Evolutionary conservation across 192 early-diverging fungal species (phyloP).

Genomic region (Linnemannia zychae): DNA sequence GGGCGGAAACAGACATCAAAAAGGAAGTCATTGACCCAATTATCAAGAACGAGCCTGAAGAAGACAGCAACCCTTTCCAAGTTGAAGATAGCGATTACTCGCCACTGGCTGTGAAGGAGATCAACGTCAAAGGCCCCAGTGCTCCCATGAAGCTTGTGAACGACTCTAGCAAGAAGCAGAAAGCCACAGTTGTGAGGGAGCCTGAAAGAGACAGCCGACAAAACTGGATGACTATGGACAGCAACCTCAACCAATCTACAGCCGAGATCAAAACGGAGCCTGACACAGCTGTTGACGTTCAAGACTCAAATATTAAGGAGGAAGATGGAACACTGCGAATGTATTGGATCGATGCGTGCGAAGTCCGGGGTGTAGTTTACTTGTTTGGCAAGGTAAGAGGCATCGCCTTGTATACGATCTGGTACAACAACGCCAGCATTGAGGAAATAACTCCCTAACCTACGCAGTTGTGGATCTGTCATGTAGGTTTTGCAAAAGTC

Average conservation of each 20-base stretch:
- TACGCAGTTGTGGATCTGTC: background rate
- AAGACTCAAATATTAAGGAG: slow-evolving; percentile 34
- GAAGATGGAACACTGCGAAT: slow-evolving; percentile 73
- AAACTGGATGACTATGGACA: slow-evolving; percentile 42
- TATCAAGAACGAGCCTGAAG: slow-evolving; percentile 27
- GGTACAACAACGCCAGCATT: background rate
- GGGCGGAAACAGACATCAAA: slow-evolving; percentile 14
- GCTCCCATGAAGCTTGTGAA: slow-evolving; percentile 17
- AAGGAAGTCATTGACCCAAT: slow-evolving; percentile 5
- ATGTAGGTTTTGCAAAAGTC: slow-evolving; percentile 66
- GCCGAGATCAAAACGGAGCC: slow-evolving; percentile 14
- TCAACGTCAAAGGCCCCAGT: slow-evolving; percentile 11
- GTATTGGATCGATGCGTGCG: slow-evolving; percentile 95
- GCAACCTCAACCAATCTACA: slow-evolving; percentile 19
- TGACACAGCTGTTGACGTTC: slow-evolving; percentile 9
- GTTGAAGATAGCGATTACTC: slow-evolving; percentile 19
- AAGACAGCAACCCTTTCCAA: slow-evolving; percentile 34
- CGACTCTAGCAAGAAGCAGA: slow-evolving; percentile 30
- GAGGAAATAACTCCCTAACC: background rate
- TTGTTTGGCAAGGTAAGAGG: slow-evolving; percentile 89
- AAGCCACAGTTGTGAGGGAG: slow-evolving; percentile 41
- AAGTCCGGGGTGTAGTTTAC: slow-evolving; percentile 86
- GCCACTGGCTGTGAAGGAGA: slow-evolving; percentile 16
- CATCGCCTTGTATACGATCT: background rate
- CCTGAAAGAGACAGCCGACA: slow-evolving; percentile 23